Evolutionary conservation across 495 filamentous ascomycete species (phyloP).

Genomic region (Cairneyella variabilis): DNA sequence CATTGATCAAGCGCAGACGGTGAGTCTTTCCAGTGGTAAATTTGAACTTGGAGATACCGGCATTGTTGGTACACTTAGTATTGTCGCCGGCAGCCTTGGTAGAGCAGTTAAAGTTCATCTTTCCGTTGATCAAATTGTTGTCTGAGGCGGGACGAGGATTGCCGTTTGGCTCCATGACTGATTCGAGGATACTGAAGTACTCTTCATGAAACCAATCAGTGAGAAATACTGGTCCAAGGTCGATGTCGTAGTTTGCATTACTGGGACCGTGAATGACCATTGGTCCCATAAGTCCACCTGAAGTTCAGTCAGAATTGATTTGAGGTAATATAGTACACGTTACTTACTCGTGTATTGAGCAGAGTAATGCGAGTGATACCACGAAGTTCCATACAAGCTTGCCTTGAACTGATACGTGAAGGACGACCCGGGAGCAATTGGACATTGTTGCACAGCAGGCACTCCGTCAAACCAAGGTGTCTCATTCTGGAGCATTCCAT

Average conservation of each 20-base stretch:
- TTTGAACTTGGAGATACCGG: slow-evolving; percentile 45
- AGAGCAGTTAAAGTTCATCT: slow-evolving; percentile 49
- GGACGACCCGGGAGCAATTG: slow-evolving; percentile 35
- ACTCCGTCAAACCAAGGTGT: slow-evolving; percentile 37
- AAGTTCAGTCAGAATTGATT: slow-evolving; percentile 38
- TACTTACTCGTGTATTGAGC: slow-evolving; percentile 42
- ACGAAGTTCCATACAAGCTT: slow-evolving; percentile 53
- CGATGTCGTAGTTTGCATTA: slow-evolving; percentile 38
- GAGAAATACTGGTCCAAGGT: slow-evolving; percentile 45
- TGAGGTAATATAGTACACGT: slow-evolving; percentile 21
- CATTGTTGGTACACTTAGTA: slow-evolving; percentile 38
- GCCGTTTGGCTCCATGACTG: slow-evolving; percentile 28
- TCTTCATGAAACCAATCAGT: slow-evolving; percentile 43
- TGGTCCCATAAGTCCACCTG: slow-evolving; percentile 42
- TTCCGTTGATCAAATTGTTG: slow-evolving; percentile 52
- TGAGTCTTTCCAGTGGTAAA: slow-evolving; percentile 46
- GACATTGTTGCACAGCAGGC: slow-evolving; percentile 42
- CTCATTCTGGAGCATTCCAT: slow-evolving; percentile 34
- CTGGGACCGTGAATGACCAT: slow-evolving; percentile 40
- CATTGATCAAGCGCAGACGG: slow-evolving; percentile 45
- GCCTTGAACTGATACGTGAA: slow-evolving; percentile 50
- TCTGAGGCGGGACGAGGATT: slow-evolving; percentile 34
- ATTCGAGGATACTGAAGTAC: slow-evolving; percentile 38
- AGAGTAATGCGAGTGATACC: slow-evolving; percentile 61
- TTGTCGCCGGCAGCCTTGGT: slow-evolving; percentile 31